Evolutionary conservation across 163 green algal species (phyloP), one percentile per base, ranked within the genome.

Genomic region (Chloromonas sp.): DNA sequence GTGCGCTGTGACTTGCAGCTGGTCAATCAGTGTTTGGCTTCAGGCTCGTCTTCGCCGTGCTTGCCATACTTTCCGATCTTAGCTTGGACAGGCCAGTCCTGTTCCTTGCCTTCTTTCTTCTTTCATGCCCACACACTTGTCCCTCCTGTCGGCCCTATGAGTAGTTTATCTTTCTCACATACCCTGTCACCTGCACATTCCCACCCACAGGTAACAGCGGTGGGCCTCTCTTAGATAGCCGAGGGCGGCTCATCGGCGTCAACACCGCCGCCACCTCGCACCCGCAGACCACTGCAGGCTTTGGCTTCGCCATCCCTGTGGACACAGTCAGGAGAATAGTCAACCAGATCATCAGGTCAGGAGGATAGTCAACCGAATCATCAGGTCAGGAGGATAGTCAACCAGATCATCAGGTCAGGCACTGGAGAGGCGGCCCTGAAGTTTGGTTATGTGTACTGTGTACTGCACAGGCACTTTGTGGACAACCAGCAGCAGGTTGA

Each of bases 231-330:
- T 90, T 99, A 1, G 93, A 99, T 89, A 93, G 81, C 60, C 84
- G 86, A 14, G 97, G 97, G 62, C 91, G 91, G 71, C 85, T 99
- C 3, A 98, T 99, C 60, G 96, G 96, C 76, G 95, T 99, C 84
- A 98, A 98, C 91, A 99, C 96, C n/a, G 96, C 95, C 71, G 98
- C 98, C 66, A 97, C 95, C 85, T 94, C 90, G 8, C 88, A 92
- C 15, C 92, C 84, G 0, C 95, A 95, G 61, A 90, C 90, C 2
- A 96, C 87, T 84, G 87, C 85, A 1, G 95, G 95, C 15, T 92
- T 98, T 59, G 94, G 94, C 0, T 98, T 98, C 90, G 93, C 94
- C 15, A 95, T 97, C 71, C 92, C 91, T 36, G 83, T 92, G 0
- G 93, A 98, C 11, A 91, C n/a, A 1, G 86, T 81, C 2, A 88